Base-by-base conservation (phyloP, 2,329 filamentous ascomycete species). In the Aspergillus viridinutans region DNA sequence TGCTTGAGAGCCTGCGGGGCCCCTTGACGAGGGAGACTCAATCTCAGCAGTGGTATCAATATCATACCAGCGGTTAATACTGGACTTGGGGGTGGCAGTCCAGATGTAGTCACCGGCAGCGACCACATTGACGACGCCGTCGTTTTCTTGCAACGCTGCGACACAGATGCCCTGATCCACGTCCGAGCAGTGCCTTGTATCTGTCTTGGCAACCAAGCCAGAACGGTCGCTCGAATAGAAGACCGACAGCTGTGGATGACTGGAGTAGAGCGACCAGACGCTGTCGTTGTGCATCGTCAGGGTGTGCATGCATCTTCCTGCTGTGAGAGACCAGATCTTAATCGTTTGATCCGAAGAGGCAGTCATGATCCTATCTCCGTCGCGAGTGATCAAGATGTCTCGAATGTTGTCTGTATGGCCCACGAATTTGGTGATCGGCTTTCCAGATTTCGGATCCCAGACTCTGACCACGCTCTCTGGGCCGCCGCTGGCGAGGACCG, bases 231-330 rank as follows among this genome's bases (percentile, higher is more conserved):
- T 90, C 55, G 93, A 97, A 77, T 97, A 97, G 74, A 99, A 97
- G 29, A 96, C 84, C 9, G 88, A 88, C 3, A 99, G 82, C 57
- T 89, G 83, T 0, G 92, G 92, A 66, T 96, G 86, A 54, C 93
- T 87, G 0, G 94, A 97, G 74, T 89, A 96, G 23, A 99, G 81
- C 1, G 91, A 95, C 94, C 94, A 99, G 23, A 99, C 90, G 71
- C 92, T 97, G 70, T 96, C 92, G 70, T 96, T 96, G 76, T 99
- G 94, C 94, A 99, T 99, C 54, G 92, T 97, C 66, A 99, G 83
- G 0, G 94, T 99, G 75, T 97, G 91, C 88, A 97, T 93, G 80
- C 94, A 99, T 65, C 94, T 84, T 55, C 94, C 94, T 23, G 92
- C 93, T 10, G 90, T 94, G 65, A 97, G 87, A 64, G 92, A 97